Evolutionary conservation across 73 alveolate species (phyloP).

Genomic region (Paraurostyla sp.): DNA sequence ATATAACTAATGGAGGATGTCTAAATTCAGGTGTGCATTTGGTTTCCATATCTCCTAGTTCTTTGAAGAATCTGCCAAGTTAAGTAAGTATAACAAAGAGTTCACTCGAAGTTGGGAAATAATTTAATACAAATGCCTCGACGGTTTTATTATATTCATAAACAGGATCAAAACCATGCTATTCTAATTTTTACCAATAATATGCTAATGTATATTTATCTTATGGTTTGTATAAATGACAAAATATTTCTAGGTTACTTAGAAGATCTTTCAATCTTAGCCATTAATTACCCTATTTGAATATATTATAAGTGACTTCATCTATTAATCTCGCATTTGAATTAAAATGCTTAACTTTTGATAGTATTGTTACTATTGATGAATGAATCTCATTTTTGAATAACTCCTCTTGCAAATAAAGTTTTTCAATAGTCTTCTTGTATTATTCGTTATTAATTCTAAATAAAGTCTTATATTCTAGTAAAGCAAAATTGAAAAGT

Average conservation of each 20-base stretch:
- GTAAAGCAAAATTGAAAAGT: background rate
- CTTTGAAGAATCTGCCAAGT: slow-evolving; percentile 60
- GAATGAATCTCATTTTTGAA: slow-evolving; percentile 49
- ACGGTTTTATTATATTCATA: slow-evolving; percentile 62
- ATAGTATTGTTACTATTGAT: slow-evolving; percentile 6
- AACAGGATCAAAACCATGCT: slow-evolving; percentile 68
- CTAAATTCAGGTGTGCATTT: slow-evolving; percentile 59
- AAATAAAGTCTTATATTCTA: slow-evolving; percentile 15
- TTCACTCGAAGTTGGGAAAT: slow-evolving; percentile 56
- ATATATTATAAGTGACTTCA: slow-evolving; percentile 50
- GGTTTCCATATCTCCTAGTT: slow-evolving; percentile 52
- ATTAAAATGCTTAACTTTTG: slow-evolving; percentile 23
- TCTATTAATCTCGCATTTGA: slow-evolving; percentile 25
- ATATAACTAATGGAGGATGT: slow-evolving; percentile 45
- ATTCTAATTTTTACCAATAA: slow-evolving; percentile 54
- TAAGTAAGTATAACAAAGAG: slow-evolving; percentile 47
- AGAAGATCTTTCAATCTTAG: slow-evolving; percentile 49
- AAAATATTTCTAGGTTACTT: slow-evolving; percentile 38
- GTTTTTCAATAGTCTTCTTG: slow-evolving; percentile 21
- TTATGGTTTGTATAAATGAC: slow-evolving; percentile 29
- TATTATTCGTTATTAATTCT: slow-evolving; percentile 30
- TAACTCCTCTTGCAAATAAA: background rate
- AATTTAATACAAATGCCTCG: slow-evolving; percentile 51
- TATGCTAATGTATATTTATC: slow-evolving; percentile 17
- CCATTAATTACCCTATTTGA: slow-evolving; percentile 42